phyloP scores from a whole-genome alignment of 805 yeast species.

The Allodekkera sacchari region DNA sequence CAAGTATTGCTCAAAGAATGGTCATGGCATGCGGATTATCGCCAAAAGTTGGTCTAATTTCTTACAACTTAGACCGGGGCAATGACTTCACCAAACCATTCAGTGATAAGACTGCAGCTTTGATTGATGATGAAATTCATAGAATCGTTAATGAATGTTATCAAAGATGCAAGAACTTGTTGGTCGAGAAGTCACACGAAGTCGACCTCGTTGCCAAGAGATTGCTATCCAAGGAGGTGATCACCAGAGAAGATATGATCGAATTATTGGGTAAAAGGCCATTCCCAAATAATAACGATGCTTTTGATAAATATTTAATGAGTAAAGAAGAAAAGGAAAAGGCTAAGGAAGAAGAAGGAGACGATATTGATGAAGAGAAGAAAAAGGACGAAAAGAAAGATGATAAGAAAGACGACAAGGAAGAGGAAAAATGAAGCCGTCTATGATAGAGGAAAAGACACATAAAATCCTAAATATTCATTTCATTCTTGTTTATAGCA shows the following conservation, averaged over 20 bases:
- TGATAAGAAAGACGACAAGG: slow-evolving; percentile 4
- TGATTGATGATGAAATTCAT: slow-evolving; percentile 64
- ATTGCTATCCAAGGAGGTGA: slow-evolving; percentile 63
- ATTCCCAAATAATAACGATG: slow-evolving; percentile 72
- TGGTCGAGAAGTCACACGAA: slow-evolving; percentile 47
- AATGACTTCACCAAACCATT: slow-evolving; percentile 52
- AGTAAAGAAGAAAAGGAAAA: slow-evolving; percentile 11
- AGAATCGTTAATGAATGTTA: slow-evolving; percentile 61
- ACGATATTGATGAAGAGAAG: slow-evolving; percentile 1
- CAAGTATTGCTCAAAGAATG: slow-evolving; percentile 85
- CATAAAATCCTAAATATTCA: slow-evolving; percentile 1
- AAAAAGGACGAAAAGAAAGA: slow-evolving; percentile 2
- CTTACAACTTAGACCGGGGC: slow-evolving; percentile 42
- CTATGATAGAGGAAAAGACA: neutral
- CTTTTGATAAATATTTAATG: slow-evolving; percentile 81
- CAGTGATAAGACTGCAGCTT: slow-evolving; percentile 61
- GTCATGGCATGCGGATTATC: slow-evolving; percentile 86
- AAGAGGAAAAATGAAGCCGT: slow-evolving; percentile 1
- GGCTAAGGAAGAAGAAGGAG: slow-evolving; percentile 4
- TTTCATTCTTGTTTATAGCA: slow-evolving; percentile 1
- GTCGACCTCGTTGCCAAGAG: slow-evolving; percentile 70
- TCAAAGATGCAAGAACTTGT: slow-evolving; percentile 46
- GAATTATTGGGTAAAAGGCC: slow-evolving; percentile 71
- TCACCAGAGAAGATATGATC: slow-evolving; percentile 76
- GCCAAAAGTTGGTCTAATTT: slow-evolving; percentile 57